Base-by-base conservation (phyloP, 139 green algal genomes). In the Nannochloris sp. region DNA sequence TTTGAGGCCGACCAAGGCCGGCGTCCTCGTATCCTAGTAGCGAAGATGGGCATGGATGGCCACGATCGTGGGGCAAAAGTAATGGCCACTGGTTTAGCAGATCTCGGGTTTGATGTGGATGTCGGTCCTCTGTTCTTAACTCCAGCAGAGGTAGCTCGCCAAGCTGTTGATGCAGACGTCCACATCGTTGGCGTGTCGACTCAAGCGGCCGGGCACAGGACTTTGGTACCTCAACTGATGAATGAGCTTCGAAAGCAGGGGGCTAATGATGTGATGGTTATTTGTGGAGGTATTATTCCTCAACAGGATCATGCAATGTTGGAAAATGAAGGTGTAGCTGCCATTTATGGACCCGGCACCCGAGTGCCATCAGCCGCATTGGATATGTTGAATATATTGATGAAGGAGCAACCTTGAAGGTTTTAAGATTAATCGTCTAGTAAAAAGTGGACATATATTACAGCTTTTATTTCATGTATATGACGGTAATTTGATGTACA, bases 101-200 rank as follows among this genome's bases (percentile, higher is more conserved):
- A 89, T 56, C 60, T 89, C 4, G 83, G 83, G 0, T 89, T 84
- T 14, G 83, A 90, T 47, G 84, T 90, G 2, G 83, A 90, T 73
- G 79, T 90, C 10, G 76, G 83, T 14, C 83, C 83, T 2, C 69
- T 90, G 12, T 90, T 90, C 64, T 69, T 81, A 68, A 89, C 76
- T 19, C 80, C 83, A 0, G 60, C 15, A 7, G 83, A 90, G 74
- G 83, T 90, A 35, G 83, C 77, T 15, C 65, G 70, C 4, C 72
- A 84, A 14, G 83, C 83, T 1, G 72, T 89, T 31, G 83, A 90
- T 24, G 83, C 83, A 12, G 83, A 90, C 38, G 83, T 90, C 58
- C 83, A 90, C 68, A 56, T 82, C 0, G 79, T 90, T 31, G 83
- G 83, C 13, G 61, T 90, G 25, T 83, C 70, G 25, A 81, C 68